Evolutionary conservation across 345 rosid genomes (phyloP).

Genomic region (Nephelium lappaceum): DNA sequence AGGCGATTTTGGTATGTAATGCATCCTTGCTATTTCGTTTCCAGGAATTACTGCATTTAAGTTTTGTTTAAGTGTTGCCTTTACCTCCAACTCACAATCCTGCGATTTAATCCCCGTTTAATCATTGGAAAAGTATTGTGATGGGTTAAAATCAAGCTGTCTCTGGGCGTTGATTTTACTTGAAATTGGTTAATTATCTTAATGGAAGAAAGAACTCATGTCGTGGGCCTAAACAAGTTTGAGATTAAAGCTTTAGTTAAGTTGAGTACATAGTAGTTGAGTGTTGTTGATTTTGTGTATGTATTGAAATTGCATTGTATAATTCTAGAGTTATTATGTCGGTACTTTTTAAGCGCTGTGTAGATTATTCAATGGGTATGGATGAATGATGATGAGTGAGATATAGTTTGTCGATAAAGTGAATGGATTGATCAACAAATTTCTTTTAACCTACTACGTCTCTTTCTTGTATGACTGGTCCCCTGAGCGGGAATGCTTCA

Average conservation of each 20-base stretch:
- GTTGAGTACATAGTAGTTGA: neutral
- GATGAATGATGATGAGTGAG: neutral
- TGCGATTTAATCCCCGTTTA: neutral
- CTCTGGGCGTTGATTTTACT: neutral
- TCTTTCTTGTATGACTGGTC: neutral
- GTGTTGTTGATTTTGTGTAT: neutral
- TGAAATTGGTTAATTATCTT: neutral
- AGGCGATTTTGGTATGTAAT: constrained; percentile 72
- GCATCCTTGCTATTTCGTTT: neutral
- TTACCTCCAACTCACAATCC: neutral
- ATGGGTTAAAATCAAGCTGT: neutral
- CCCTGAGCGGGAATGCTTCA: neutral
- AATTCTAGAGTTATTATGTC: neutral
- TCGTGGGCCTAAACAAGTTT: neutral
- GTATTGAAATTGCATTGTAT: neutral
- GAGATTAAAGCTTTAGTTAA: neutral
- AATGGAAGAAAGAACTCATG: neutral
- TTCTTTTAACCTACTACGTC: neutral
- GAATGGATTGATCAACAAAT: neutral
- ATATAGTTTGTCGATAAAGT: neutral
- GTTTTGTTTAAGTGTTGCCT: neutral
- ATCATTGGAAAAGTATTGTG: neutral
- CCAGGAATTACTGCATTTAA: neutral
- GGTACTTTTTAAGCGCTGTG: neutral
- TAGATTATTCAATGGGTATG: neutral